Evolutionary conservation across 2,329 filamentous ascomycete species (phyloP).

Genomic region (Hansfordia pulvinata): DNA sequence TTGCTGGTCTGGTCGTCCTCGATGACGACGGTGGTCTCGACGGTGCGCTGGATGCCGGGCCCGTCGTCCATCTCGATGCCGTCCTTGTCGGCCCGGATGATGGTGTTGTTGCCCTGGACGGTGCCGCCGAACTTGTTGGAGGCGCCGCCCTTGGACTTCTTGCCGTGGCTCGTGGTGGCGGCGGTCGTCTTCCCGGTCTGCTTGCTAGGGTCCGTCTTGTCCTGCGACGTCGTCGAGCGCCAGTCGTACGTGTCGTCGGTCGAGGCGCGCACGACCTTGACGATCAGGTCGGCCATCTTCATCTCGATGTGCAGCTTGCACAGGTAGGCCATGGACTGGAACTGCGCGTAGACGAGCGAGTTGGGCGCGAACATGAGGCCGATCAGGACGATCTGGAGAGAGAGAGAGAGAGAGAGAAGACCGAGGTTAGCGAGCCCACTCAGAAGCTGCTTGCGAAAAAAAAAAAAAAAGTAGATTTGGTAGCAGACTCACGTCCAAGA

Average conservation of each 20-base stretch:
- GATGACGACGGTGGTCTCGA: constrained; percentile 2
- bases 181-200: background rate
- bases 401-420: too few species aligned
- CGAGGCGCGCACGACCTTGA: constrained; percentile 10
- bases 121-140: background rate
- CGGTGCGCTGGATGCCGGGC: constrained; percentile 2
- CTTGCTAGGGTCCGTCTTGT: background rate
- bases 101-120: too few species aligned
- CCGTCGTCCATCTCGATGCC: background rate
- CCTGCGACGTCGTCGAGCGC: background rate
- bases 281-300: constrained; percentile 28
- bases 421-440: too few species aligned
- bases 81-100: constrained; percentile 1
- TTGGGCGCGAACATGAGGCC: constrained; percentile 24
- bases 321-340: constrained; percentile 27
- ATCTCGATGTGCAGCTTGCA: constrained; percentile 31
- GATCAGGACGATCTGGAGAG: constrained; percentile 14
- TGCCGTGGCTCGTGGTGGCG: background rate
- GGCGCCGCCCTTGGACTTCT: background rate
- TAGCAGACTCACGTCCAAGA: constrained; percentile 27
- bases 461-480: too few species aligned
- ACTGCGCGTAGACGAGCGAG: constrained; percentile 26
- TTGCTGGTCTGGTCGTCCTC: constrained; percentile 1
- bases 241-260: constrained; percentile 1
- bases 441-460: too few species aligned